phyloP scores from a whole-genome alignment of 257 asterid species.

The Jacaranda mimosifolia region DNA sequence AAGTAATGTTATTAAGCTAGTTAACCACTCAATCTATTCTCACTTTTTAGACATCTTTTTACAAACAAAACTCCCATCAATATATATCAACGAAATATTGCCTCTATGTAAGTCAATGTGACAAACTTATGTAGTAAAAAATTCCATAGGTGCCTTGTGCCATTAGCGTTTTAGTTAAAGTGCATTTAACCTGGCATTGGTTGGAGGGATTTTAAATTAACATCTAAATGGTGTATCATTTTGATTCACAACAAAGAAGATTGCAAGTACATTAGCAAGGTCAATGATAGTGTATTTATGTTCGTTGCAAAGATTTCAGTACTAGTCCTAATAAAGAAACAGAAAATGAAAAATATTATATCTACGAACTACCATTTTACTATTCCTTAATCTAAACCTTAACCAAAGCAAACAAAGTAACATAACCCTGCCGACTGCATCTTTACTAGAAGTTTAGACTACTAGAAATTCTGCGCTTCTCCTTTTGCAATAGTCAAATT shows the following conservation, averaged over 20 bases:
- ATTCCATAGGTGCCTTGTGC: too few relatives aligned
- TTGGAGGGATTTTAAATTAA: too few relatives aligned
- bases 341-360: background rate
- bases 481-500: background rate
- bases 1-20: too few relatives aligned
- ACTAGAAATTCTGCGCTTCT: background rate
- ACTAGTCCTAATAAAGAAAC: background rate
- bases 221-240: background rate
- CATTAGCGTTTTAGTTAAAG: too few relatives aligned
- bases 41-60: too few relatives aligned
- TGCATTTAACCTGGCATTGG: too few relatives aligned
- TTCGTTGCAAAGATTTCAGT: background rate
- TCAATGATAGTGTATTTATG: background rate
- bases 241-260: background rate
- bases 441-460: background rate
- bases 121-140: too few relatives aligned
- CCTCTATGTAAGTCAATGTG: too few relatives aligned
- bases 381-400: background rate
- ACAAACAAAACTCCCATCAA: too few relatives aligned
- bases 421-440: background rate
- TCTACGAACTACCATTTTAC: background rate
- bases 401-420: background rate
- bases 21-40: too few relatives aligned
- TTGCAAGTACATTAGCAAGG: background rate
- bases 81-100: too few relatives aligned